Evolutionary conservation across 331 rosid species (phyloP).

Genomic region (Dryas integrifolia): DNA sequence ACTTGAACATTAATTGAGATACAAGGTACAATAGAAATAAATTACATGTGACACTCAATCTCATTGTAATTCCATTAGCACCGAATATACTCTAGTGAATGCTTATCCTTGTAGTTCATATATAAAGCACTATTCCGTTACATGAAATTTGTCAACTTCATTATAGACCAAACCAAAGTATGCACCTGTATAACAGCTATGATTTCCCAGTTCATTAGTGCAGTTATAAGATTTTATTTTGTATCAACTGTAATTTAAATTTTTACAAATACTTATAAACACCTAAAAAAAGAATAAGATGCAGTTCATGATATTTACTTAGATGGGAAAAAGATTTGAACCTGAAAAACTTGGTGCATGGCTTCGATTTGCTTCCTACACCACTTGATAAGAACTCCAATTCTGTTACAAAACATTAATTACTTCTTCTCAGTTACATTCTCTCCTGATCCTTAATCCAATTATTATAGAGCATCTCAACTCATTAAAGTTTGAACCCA

Average conservation of each 20-base stretch:
- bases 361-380: conserved; percentile 99
- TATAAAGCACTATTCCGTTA: conserved; percentile 33
- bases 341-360: conserved; percentile 99
- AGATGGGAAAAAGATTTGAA: conserved; percentile 80
- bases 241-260: conserved; percentile 25
- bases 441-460: conserved; percentile 44
- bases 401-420: conserved; percentile 91
- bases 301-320: conserved; percentile 43
- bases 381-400: conserved; percentile 89
- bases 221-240: conserved; percentile 35
- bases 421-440: conserved; percentile 58
- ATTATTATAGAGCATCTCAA: conserved; percentile 20
- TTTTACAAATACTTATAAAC: conserved; percentile 21
- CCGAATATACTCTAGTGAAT: conserved; percentile 19
- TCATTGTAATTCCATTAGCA: conserved; percentile 19
- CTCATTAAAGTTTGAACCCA: conserved; percentile 10
- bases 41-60: conserved; percentile 22
- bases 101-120: conserved; percentile 34
- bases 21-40: conserved; percentile 22
- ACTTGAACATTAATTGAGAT: conserved; percentile 14
- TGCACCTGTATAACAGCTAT: conserved; percentile 62
- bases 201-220: conserved; percentile 47
- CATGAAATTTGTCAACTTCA: conserved; percentile 29
- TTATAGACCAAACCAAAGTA: conserved; percentile 36
- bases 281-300: conserved; percentile 25